Evolutionary conservation across 257 asterid genomes (phyloP).

Genomic region (Solanum etuberosum): DNA sequence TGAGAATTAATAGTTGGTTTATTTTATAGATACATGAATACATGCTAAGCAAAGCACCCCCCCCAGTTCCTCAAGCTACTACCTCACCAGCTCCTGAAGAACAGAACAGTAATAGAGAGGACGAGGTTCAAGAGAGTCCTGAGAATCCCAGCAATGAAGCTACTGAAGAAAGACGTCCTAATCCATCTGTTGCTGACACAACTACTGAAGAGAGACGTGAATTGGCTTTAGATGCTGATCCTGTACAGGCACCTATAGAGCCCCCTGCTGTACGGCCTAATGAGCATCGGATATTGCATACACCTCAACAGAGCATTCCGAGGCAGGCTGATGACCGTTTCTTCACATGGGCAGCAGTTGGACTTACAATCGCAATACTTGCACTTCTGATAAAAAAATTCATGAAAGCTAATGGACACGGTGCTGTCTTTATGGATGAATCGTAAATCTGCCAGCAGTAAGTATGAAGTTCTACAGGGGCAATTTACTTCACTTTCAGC

Average conservation of each 20-base stretch:
- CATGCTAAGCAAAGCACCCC: constrained; percentile 60
- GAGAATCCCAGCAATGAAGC: constrained; percentile 11
- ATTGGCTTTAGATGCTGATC: constrained; percentile 21
- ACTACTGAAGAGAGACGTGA: constrained; percentile 26
- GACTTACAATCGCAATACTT: constrained; percentile 68
- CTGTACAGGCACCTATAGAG: constrained; percentile 24
- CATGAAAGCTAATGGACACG: constrained; percentile 71
- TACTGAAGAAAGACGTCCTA: constrained; percentile 21
- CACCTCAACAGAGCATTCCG: constrained; percentile 26
- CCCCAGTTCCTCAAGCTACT: constrained; percentile 42
- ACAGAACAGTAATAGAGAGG: constrained; percentile 14
- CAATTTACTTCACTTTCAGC: not conserved
- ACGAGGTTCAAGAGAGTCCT: constrained; percentile 20
- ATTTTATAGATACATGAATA: constrained; percentile 63
- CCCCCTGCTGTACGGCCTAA: constrained; percentile 14
- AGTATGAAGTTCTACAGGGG: not conserved
- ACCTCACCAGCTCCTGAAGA: constrained; percentile 18
- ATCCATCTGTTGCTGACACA: constrained; percentile 17
- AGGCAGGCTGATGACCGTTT: constrained; percentile 60
- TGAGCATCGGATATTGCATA: constrained; percentile 24
- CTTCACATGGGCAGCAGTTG: constrained; percentile 82
- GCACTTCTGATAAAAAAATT: constrained; percentile 76
- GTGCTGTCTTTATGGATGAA: constrained; percentile 60
- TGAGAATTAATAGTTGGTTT: not conserved
- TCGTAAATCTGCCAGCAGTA: constrained; percentile 13